phyloP scores from a whole-genome alignment of 257 asterid genomes.

The Solanum virginianum region DNA sequence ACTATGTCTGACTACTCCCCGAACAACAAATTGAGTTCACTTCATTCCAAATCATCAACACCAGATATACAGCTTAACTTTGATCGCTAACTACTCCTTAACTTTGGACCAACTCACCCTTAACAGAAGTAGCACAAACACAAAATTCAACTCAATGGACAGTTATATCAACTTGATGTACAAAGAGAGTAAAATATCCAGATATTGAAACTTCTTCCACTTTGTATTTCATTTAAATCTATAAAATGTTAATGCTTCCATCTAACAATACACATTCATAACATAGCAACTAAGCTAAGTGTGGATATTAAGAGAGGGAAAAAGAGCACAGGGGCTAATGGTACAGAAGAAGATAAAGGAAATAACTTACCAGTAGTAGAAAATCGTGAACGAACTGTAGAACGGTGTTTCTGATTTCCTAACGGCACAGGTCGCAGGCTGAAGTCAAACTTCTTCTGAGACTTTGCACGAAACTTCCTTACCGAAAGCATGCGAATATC shows the following conservation, averaged over 20 bases:
- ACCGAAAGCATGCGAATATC: conserved; percentile 42
- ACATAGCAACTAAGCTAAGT: neutral
- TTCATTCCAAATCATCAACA: neutral
- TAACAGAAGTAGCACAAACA: neutral
- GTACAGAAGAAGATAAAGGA: neutral
- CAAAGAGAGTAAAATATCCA: neutral
- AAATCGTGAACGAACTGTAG: conserved; percentile 43
- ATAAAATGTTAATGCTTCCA: neutral
- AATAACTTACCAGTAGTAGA: conserved; percentile 39
- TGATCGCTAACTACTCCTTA: neutral
- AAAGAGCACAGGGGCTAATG: neutral
- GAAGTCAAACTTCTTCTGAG: conserved; percentile 64
- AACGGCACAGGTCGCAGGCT: conserved; percentile 27
- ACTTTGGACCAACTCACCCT: neutral
- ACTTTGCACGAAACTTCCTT: conserved; percentile 49
- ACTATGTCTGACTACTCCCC: neutral
- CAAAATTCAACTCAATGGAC: neutral
- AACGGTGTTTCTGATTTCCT: conserved; percentile 42
- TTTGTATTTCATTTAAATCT: neutral
- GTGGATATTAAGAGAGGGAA: neutral
- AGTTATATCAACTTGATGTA: neutral
- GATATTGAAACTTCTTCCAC: neutral
- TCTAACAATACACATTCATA: neutral
- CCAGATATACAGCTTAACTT: neutral
- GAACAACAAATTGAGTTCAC: neutral